Base-by-base conservation (phyloP, 805 yeast genomes). In the Candida patagonica region DNA sequence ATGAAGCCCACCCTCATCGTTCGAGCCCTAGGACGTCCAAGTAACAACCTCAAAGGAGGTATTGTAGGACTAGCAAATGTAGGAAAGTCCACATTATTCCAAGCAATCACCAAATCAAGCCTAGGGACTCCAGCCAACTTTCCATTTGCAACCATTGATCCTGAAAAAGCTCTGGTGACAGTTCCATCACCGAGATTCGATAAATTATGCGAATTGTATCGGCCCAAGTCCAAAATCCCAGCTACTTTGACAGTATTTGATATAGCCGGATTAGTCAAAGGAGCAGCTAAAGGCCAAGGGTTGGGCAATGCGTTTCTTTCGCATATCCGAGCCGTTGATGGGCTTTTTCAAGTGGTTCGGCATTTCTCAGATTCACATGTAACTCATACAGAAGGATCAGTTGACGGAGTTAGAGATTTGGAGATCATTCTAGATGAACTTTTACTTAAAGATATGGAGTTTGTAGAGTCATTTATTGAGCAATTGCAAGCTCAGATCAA, bases 121-220 rank as follows among this genome's bases (percentile, higher is more conserved):
- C 68, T 92, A 51, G 97, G 98, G 47, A 87, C 74, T 68, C 97
- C 98, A 42, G 98, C 97, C 43, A 89, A 89, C 64, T 89, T 88
- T 62, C 98, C 98, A 20, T 89, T 86, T 61, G 98, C 98, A 31
- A 89, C 98, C 42, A 86, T 86, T 60, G 96, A 89, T 53, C 97
- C 98, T 40, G 97, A 92, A 68, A 96, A 89, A 68, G 96, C 97
- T 35, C 78, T 94, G 61, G 95, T 89, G 41, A 76, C 79, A 50
- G 97, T 92, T 45, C 96, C 96, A 54, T 84, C 95, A 45, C 74
- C 81, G 46, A 78, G 95, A 61, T 78, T 92, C 56, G 94, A 89
- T 55, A 73, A 70, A 46, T 72, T 92, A 39, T 72, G 74, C 54
- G 74, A 74, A 38, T 65, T 81, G 55, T 92, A 86, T 72, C 61